Evolutionary conservation across 2,329 filamentous ascomycete genomes (phyloP).

Genomic region (Elsinoe batatas): DNA sequence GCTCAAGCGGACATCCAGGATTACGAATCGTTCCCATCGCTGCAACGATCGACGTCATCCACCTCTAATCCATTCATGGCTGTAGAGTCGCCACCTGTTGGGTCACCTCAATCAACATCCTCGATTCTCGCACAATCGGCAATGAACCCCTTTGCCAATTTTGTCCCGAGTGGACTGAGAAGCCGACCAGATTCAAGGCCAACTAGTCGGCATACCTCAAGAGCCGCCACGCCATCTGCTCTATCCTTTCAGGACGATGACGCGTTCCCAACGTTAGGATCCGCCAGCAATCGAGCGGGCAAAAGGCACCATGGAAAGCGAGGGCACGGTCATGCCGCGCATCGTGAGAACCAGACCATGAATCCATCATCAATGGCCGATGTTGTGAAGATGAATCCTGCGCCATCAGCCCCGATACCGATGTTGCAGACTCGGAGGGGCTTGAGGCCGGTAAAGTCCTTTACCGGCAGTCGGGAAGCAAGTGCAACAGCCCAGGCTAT

Average conservation of each 20-base stretch:
- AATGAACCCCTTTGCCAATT: constrained; percentile 52
- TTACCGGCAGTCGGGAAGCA: constrained; percentile 60
- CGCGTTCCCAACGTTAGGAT: constrained; percentile 82
- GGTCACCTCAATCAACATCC: constrained; percentile 28
- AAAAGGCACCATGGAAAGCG: constrained; percentile 94
- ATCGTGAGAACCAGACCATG: constrained; percentile 43
- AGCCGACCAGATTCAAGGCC: constrained; percentile 72
- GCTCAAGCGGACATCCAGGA: constrained; percentile 63
- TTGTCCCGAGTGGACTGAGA: constrained; percentile 41
- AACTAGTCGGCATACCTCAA: constrained; percentile 66
- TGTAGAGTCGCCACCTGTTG: constrained; percentile 32
- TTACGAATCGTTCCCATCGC: constrained; percentile 71
- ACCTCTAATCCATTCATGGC: constrained; percentile 36
- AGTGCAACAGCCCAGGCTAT: constrained; percentile 76
- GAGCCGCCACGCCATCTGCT: constrained; percentile 53
- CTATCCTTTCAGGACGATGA: constrained; percentile 83
- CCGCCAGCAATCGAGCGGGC: constrained; percentile 59
- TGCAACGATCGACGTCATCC: constrained; percentile 42
- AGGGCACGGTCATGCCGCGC: constrained; percentile 63
- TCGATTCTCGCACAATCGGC: constrained; percentile 41
- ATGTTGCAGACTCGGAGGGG: constrained; percentile 43
- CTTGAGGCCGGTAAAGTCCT: constrained; percentile 55
- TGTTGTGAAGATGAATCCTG: constrained; percentile 89
- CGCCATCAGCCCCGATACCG: constrained; percentile 53
- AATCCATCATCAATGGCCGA: constrained; percentile 81